Percentiles rank a stretch among this genome's conserved stretches.
Conservation (phyloP, 1,139 yeast species). For the Geotrichum macrosporum region DNA sequence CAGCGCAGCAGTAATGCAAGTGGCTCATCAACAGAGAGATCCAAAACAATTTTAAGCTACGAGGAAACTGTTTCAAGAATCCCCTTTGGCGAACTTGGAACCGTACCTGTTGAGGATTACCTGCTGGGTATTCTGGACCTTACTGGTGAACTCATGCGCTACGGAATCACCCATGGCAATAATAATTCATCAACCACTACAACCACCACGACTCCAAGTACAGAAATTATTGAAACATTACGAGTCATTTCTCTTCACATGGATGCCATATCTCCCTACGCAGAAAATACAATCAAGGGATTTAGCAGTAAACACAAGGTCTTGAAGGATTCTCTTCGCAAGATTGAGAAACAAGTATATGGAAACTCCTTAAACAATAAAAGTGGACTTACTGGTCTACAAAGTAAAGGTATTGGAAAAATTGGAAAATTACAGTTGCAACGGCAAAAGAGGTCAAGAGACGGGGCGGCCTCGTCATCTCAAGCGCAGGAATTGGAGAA, state of each 20-base stretch:
- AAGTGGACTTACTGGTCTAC: neutral
- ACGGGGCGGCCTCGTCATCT: too few relatives aligned
- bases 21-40: slow-evolving; percentile 22
- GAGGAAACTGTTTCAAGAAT: neutral
- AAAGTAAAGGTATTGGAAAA: neutral
- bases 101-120: slow-evolving; percentile 35
- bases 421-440: neutral
- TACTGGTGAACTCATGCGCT: slow-evolving; percentile 46
- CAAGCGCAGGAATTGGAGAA: too few relatives aligned
- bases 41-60: slow-evolving; percentile 19
- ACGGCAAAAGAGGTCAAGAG: too few relatives aligned
- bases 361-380: too few relatives aligned
- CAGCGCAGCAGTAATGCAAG: slow-evolving; percentile 7
- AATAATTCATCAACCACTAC: too few relatives aligned
- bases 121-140: slow-evolving; percentile 44
- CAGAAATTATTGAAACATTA: slow-evolving; percentile 22
- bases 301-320: slow-evolving; percentile 1
- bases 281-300: neutral
- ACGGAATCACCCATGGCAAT: slow-evolving; percentile 34
- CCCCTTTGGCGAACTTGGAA: slow-evolving; percentile 14
- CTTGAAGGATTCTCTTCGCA: neutral
- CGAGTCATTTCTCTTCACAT: slow-evolving; percentile 23
- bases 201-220: neutral
- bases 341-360: slow-evolving; percentile 8
- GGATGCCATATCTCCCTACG: slow-evolving; percentile 9